phyloP scores from a whole-genome alignment of 192 early-diverging fungal genomes.

The Rhizoclosmatium sp. region DNA sequence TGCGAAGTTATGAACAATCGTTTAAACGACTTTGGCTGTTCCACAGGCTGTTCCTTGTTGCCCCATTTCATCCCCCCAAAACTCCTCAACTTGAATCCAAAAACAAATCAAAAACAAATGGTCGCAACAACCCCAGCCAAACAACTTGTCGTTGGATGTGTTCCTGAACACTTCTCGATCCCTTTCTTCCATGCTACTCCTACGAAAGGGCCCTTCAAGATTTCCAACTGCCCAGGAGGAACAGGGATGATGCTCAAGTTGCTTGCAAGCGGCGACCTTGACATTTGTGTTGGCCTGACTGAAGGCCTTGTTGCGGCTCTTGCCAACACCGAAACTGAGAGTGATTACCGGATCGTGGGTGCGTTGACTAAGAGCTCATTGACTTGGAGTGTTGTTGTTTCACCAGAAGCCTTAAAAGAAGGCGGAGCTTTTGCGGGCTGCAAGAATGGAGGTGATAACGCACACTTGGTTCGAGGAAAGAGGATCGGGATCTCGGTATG shows the following conservation, averaged over 20 bases:
- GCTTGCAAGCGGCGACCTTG: conserved; percentile 73
- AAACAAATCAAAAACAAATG: neutral
- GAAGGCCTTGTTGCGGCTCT: conserved; percentile 76
- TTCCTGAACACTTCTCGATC: conserved; percentile 64
- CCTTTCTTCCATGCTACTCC: conserved; percentile 48
- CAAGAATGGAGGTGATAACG: conserved; percentile 51
- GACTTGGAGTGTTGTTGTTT: conserved; percentile 56
- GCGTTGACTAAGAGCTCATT: conserved; percentile 81
- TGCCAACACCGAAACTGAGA: conserved; percentile 52
- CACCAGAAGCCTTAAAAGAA: conserved; percentile 18
- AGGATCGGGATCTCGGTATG: conserved; percentile 35
- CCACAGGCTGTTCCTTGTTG: neutral
- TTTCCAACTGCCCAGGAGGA: conserved; percentile 54
- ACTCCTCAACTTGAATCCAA: neutral
- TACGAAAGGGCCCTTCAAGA: conserved; percentile 28
- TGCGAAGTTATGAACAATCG: too few species aligned
- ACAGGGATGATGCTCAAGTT: conserved; percentile 69
- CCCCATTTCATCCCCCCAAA: neutral
- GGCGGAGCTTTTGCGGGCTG: conserved; percentile 3
- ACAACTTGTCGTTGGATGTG: conserved; percentile 47
- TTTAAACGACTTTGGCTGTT: too few species aligned
- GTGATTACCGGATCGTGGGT: conserved; percentile 76
- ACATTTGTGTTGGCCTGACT: conserved; percentile 87
- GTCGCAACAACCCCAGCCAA: neutral
- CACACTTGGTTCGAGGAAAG: conserved; percentile 26